Evolutionary conservation across 768 basidiomycete genomes (phyloP).

Genomic region (Phlebiopsis flavidoalba): DNA sequence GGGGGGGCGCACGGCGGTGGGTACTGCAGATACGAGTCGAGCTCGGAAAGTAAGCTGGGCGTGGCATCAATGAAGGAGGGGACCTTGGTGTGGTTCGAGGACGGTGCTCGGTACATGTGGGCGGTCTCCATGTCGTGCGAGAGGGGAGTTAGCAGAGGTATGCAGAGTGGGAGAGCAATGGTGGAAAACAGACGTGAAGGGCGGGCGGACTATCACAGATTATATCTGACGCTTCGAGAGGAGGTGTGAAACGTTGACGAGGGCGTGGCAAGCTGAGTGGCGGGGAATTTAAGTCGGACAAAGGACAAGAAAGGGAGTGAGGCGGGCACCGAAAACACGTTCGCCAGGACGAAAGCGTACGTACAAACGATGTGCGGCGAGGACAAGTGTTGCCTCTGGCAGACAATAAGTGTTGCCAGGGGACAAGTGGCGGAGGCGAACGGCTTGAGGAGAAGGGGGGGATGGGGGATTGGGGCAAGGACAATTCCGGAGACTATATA

Average conservation of each 20-base stretch:
- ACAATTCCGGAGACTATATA: slow-evolving; percentile 21
- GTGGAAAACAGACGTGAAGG: slow-evolving; percentile 8
- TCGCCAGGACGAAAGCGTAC: slow-evolving; percentile 11
- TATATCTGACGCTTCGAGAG: slow-evolving; percentile 13
- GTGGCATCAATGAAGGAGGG: slow-evolving; percentile 44
- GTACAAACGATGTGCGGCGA: slow-evolving; percentile 13
- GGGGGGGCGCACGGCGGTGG: slow-evolving; percentile 53
- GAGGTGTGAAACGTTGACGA: slow-evolving; percentile 6
- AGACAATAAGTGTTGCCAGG: slow-evolving; percentile 17
- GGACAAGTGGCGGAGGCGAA: slow-evolving; percentile 14
- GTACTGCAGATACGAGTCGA: slow-evolving; percentile 62
- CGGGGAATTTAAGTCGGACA: not conserved
- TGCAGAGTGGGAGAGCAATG: slow-evolving; percentile 15
- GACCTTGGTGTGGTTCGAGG: slow-evolving; percentile 46
- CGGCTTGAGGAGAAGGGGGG: slow-evolving; percentile 17
- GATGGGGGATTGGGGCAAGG: slow-evolving; percentile 15
- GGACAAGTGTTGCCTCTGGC: slow-evolving; percentile 14
- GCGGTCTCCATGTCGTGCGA: slow-evolving; percentile 39
- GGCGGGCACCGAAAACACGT: slow-evolving; percentile 18
- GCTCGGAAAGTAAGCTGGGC: slow-evolving; percentile 33
- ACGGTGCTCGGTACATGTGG: slow-evolving; percentile 31
- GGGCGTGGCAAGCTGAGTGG: slow-evolving; percentile 9
- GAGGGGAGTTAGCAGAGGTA: slow-evolving; percentile 11
- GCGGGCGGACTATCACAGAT: slow-evolving; percentile 15
- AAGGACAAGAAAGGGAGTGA: slow-evolving; percentile 17